Base-by-base conservation (phyloP, 257 asterid species). In the Avicennia marina region DNA sequence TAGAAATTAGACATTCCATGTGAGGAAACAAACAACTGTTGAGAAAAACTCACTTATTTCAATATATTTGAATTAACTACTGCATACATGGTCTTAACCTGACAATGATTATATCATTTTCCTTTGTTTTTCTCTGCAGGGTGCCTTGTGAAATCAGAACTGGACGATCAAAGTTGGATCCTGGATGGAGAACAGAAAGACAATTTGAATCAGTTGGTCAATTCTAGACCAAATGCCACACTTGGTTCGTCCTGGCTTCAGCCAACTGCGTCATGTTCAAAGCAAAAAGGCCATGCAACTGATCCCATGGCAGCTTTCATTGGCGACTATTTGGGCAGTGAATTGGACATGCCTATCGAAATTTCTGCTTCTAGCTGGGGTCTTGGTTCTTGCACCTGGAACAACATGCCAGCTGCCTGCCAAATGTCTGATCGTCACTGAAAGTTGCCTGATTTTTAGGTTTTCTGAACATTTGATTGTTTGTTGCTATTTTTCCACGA, bases 241-340 rank as follows among this genome's bases (percentile, higher is more conserved):
- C 86, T 78, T 15, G 86, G 74, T 47, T 75, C 89, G 2, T 73
- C 57, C 73, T 75, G 89, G 89, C 36, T 62, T 48, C 53, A 38
- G 54, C 75, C 50, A 40, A 52, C 36, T 52, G 46, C 61, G 40
- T 53, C 62, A 36, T 16, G 31, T 54, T 9, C 64, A 2, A 42
- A 44, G 47, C 67, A 44, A 54, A 54, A 44, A 32, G 65, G 65
- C 44, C 34, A 45, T 15, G 20, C 48, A 64, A 66, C 26, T 3
- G 70, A 60, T 68, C 38, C 63, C 20, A 60, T 34, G 39, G 54
- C 66, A 11, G 32, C 70, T 31, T 42, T 60, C 25, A 63, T 61
- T 5, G 51, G 56, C 4, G 71, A 71, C 5, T 70, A 56, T 44
- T 52, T 50, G 31, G 65, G 67, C 60, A 27, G 34, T 42, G 73